phyloP scores from a whole-genome alignment of 352 stramenopile genomes.

The Ophiocytium majus region DNA sequence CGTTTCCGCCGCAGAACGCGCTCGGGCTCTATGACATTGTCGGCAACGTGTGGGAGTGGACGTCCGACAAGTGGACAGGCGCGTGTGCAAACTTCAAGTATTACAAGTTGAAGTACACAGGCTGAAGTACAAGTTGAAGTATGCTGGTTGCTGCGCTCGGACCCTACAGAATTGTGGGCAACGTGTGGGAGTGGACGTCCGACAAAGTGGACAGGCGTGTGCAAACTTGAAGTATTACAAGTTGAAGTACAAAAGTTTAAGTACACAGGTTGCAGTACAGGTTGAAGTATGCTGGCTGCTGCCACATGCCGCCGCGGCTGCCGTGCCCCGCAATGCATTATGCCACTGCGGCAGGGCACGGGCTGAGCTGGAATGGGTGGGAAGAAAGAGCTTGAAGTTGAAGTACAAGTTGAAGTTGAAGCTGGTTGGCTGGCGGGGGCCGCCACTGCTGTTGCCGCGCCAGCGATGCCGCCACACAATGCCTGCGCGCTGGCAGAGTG shows the following conservation, averaged over 20 bases:
- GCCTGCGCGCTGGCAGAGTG: too few relatives aligned
- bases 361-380: too few relatives aligned
- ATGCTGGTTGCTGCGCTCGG: too few relatives aligned
- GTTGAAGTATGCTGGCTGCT: too few relatives aligned
- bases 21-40: conserved; percentile 62
- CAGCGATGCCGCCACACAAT: too few relatives aligned
- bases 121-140: too few relatives aligned
- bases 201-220: conserved; percentile 58
- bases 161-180: conserved; percentile 62
- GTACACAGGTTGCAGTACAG: too few relatives aligned
- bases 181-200: conserved; percentile 65
- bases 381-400: too few relatives aligned
- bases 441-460: too few relatives aligned
- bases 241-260: conserved; percentile 5
- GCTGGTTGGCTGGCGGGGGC: too few relatives aligned
- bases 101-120: conserved; percentile 10
- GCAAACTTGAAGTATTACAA: conserved; percentile 15
- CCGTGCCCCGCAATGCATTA: not conserved
- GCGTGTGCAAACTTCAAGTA: conserved; percentile 18
- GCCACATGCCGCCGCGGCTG: not conserved
- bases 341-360: not conserved
- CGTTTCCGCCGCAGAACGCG: conserved; percentile 62
- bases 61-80: conserved; percentile 58
- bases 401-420: too few relatives aligned
- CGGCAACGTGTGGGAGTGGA: conserved; percentile 67